Conservation (phyloP, 139 green algal genomes). For the Nannochloris sp. region DNA sequence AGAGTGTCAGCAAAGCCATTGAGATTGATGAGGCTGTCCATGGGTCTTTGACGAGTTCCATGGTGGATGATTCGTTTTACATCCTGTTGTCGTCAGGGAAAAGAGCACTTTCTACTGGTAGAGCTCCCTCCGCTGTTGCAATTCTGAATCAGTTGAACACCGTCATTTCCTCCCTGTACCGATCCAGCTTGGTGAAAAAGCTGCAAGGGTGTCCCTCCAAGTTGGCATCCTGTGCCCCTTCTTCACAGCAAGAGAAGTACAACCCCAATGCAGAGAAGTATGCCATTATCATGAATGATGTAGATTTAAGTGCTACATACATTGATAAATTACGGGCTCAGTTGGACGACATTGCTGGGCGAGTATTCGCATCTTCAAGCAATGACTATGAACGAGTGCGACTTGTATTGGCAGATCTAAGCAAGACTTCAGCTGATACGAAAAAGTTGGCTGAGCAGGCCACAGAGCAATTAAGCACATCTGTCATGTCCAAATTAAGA, state of each 20-base stretch:
- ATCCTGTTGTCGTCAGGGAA: constrained; percentile 74
- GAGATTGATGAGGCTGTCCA: constrained; percentile 68
- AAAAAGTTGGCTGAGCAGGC: constrained; percentile 35
- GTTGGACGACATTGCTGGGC: constrained; percentile 54
- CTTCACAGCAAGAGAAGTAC: background rate
- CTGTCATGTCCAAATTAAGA: constrained; percentile 50
- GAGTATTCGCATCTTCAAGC: constrained; percentile 39
- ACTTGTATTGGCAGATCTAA: constrained; percentile 63
- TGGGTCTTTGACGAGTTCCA: constrained; percentile 58
- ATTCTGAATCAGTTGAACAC: constrained; percentile 38
- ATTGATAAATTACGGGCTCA: constrained; percentile 69
- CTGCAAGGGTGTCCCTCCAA: constrained; percentile 22
- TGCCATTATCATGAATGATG: constrained; percentile 65
- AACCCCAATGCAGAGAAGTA: constrained; percentile 8
- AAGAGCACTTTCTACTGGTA: constrained; percentile 57
- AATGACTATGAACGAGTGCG: constrained; percentile 61
- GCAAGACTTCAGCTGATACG: constrained; percentile 67
- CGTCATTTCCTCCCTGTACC: constrained; percentile 24
- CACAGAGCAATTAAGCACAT: constrained; percentile 61
- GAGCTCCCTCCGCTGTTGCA: constrained; percentile 40
- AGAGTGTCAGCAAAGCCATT: constrained; percentile 80
- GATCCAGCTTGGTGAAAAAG: constrained; percentile 30
- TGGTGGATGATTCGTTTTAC: constrained; percentile 96
- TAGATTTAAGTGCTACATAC: constrained; percentile 66
- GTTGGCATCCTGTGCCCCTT: constrained; percentile 7